Evolutionary conservation across 495 filamentous ascomycete genomes (phyloP).

Genomic region (Cudoniella acicularis): DNA sequence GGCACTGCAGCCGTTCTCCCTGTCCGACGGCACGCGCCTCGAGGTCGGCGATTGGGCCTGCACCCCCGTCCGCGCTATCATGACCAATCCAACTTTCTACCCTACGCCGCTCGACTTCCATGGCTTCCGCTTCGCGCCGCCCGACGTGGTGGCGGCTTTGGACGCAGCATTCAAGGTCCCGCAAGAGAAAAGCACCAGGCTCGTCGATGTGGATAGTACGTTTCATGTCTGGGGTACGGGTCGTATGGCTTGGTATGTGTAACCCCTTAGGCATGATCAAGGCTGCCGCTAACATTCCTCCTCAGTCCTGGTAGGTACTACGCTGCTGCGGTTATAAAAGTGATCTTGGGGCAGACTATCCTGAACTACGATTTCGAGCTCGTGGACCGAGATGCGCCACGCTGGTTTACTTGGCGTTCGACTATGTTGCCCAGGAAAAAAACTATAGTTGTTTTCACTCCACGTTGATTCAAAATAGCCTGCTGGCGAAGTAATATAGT

Average conservation of each 20-base stretch:
- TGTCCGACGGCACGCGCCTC: conserved; percentile 28
- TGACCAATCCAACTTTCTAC: conserved; percentile 16
- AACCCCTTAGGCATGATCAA: background rate
- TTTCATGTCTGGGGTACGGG: conserved; percentile 30
- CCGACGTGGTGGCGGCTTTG: conserved; percentile 12
- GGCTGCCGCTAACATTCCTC: background rate
- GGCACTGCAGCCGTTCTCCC: conserved; percentile 22
- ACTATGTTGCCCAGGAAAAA: background rate
- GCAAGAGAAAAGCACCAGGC: conserved; percentile 22
- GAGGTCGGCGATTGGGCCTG: conserved; percentile 27
- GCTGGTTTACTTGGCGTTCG: conserved; percentile 25
- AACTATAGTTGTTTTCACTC: background rate
- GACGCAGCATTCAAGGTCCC: background rate
- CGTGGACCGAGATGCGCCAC: conserved; percentile 1
- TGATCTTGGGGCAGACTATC: conserved; percentile 24
- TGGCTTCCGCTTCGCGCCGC: conserved; percentile 14
- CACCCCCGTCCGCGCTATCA: conserved; percentile 21
- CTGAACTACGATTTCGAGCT: conserved; percentile 24
- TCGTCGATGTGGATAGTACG: conserved; percentile 17
- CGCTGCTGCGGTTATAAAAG: conserved; percentile 26
- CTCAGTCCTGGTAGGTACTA: conserved; percentile 27
- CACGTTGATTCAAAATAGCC: too few relatives aligned
- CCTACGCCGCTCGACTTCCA: conserved; percentile 19
- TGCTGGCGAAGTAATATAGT: too few relatives aligned
- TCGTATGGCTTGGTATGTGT: conserved; percentile 20